Percentiles rank a stretch among this genome's conserved stretches.
Evolutionary conservation across 2,329 filamentous ascomycete genomes (phyloP).

Genomic region (Talaromyces albobiverticillius): DNA sequence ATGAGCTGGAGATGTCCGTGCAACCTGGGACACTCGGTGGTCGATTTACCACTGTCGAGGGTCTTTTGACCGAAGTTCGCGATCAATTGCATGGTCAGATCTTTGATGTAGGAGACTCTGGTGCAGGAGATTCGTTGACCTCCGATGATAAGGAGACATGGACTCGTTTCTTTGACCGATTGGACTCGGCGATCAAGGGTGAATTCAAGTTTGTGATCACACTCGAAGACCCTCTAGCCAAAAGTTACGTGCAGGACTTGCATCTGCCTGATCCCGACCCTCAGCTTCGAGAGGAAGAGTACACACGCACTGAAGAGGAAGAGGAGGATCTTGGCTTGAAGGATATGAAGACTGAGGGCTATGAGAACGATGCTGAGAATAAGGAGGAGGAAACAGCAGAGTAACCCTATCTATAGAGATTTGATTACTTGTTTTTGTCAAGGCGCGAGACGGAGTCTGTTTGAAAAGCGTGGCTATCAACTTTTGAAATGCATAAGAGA

Average conservation of each 20-base stretch:
- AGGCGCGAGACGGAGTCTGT: conserved; percentile 13
- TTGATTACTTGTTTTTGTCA: neutral
- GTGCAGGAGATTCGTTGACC: conserved; percentile 76
- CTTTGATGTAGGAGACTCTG: conserved; percentile 67
- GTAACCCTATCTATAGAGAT: conserved; percentile 18
- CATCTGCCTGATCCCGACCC: conserved; percentile 76
- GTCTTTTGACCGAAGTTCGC: conserved; percentile 85
- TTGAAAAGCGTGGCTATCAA: neutral
- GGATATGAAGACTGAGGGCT: conserved; percentile 91
- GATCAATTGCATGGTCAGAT: conserved; percentile 86
- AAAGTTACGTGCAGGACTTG: conserved; percentile 90
- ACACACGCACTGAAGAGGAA: conserved; percentile 84
- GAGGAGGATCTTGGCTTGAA: conserved; percentile 86
- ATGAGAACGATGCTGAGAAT: conserved; percentile 57
- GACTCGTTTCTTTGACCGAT: conserved; percentile 73
- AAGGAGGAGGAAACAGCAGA: conserved; percentile 23
- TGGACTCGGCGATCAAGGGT: conserved; percentile 76
- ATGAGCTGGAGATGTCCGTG: conserved; percentile 81
- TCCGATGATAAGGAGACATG: conserved; percentile 66
- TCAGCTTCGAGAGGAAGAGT: conserved; percentile 77
- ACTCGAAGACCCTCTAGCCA: conserved; percentile 82
- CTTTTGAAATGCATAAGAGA: too few relatives aligned
- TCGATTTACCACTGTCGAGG: conserved; percentile 95
- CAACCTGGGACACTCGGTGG: conserved; percentile 93
- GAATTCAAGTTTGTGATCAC: conserved; percentile 77